Conservation (phyloP, 2,329 filamentous ascomycete species). For the Penicillium digitatum region DNA sequence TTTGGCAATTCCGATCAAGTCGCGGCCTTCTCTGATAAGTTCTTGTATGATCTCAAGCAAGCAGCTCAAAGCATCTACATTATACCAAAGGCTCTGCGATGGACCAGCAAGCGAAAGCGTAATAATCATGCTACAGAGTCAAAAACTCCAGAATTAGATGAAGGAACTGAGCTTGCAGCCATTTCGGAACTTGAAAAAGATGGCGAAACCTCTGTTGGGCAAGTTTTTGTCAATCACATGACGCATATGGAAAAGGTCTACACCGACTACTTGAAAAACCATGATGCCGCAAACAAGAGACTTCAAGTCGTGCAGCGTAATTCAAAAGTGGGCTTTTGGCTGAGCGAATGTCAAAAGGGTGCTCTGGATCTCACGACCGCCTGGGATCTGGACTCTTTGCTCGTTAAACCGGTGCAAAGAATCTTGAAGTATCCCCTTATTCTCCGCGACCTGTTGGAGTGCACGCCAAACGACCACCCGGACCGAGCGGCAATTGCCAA, state of each 20-base stretch:
- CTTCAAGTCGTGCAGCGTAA: constrained; percentile 50
- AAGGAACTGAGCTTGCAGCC: constrained; percentile 26
- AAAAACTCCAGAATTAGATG: constrained; percentile 23
- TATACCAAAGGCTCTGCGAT: constrained; percentile 55
- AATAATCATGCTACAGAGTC: constrained; percentile 33
- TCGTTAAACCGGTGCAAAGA: constrained; percentile 94
- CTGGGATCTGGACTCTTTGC: constrained; percentile 92
- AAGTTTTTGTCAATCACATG: constrained; percentile 55
- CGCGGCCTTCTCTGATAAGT: constrained; percentile 75
- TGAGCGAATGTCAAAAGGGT: constrained; percentile 87
- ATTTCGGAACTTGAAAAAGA: constrained; percentile 55
- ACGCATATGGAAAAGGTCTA: constrained; percentile 62
- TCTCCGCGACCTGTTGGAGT: constrained; percentile 71
- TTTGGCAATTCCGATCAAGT: constrained; percentile 93
- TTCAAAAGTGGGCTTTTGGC: constrained; percentile 70
- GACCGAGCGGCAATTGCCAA: constrained; percentile 68
- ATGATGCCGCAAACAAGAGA: constrained; percentile 60
- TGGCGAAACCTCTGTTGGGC: constrained; percentile 55
- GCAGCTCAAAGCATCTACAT: constrained; percentile 76
- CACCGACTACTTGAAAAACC: constrained; percentile 61
- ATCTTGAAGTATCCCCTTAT: constrained; percentile 91
- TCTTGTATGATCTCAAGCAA: constrained; percentile 75
- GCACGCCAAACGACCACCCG: constrained; percentile 77
- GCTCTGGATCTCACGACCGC: constrained; percentile 88
- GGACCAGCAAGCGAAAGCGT: constrained; percentile 50